Conservation (phyloP, 176 grass and related monocot species). For the Typha latifolia region DNA sequence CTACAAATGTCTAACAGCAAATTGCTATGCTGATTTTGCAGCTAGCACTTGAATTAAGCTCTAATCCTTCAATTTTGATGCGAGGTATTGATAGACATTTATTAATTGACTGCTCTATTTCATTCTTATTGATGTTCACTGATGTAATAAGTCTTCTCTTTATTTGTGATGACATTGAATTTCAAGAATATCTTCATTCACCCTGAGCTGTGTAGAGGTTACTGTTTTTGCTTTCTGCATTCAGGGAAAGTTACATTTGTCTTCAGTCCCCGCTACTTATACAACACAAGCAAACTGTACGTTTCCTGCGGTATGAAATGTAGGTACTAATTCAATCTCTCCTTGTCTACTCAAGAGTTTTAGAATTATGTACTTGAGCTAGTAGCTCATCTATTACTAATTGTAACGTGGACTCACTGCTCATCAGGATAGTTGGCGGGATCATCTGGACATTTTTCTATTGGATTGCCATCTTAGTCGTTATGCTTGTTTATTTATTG, state of each 20-base stretch:
- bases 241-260: neutral
- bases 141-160: neutral
- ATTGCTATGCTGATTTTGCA: neutral
- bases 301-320: neutral
- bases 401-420: neutral
- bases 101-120: neutral
- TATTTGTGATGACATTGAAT: neutral
- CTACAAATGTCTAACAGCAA: neutral
- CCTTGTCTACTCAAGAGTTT: neutral
- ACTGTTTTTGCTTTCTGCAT: neutral
- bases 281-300: neutral
- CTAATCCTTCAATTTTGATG: neutral
- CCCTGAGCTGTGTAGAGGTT: neutral
- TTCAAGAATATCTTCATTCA: neutral
- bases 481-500: constrained; percentile 1
- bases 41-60: neutral
- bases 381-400: neutral
- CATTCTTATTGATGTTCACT: neutral
- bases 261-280: neutral
- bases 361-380: neutral
- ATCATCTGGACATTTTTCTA: neutral
- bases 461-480: neutral
- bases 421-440: neutral
- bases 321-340: neutral
- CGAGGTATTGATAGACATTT: neutral